Percentiles rank a stretch among this genome's conserved stretches.
Conservation (phyloP, 2,329 filamentous ascomycete genomes). For the Verticillium longisporum region DNA sequence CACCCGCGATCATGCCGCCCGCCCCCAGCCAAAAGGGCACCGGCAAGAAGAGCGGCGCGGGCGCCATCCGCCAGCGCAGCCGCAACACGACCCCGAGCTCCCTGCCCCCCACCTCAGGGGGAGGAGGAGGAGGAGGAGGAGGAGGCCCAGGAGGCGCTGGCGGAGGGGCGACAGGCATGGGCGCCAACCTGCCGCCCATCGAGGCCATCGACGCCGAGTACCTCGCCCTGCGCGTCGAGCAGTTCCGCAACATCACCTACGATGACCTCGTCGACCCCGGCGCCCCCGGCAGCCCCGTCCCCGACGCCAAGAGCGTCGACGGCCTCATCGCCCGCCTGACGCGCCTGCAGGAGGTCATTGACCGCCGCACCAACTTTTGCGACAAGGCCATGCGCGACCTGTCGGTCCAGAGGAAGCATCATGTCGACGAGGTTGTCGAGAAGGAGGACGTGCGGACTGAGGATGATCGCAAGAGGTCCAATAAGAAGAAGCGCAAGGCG, state of each 20-base stretch:
- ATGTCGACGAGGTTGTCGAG: slow-evolving; percentile 43
- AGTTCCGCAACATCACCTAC: slow-evolving; percentile 53
- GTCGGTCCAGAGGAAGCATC: slow-evolving; percentile 57
- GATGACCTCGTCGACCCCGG: slow-evolving; percentile 64
- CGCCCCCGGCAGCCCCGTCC: slow-evolving; percentile 49
- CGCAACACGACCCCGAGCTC: slow-evolving; percentile 72
- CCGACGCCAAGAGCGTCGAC: slow-evolving; percentile 57
- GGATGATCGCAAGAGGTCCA: slow-evolving; percentile 48
- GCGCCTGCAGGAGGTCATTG: slow-evolving; percentile 58
- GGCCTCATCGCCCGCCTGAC: slow-evolving; percentile 58
- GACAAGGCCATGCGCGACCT: slow-evolving; percentile 69
- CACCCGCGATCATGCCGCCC: slow-evolving; percentile 43
- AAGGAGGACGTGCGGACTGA: slow-evolving; percentile 39
- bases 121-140: too few species aligned
- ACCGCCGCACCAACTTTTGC: slow-evolving; percentile 59
- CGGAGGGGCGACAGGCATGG: slow-evolving; percentile 18
- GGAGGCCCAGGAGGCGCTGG: too few species aligned
- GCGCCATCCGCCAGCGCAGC: slow-evolving; percentile 60
- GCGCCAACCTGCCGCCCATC: slow-evolving; percentile 46
- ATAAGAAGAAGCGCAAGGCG: slow-evolving; percentile 76
- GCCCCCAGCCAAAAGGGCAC: slow-evolving; percentile 54
- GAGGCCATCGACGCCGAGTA: slow-evolving; percentile 56
- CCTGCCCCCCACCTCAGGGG: slow-evolving; percentile 15
- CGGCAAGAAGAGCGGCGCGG: slow-evolving; percentile 56
- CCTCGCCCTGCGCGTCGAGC: slow-evolving; percentile 56